Conservation (phyloP, 768 basidiomycete genomes). For the Trametes maxima region DNA sequence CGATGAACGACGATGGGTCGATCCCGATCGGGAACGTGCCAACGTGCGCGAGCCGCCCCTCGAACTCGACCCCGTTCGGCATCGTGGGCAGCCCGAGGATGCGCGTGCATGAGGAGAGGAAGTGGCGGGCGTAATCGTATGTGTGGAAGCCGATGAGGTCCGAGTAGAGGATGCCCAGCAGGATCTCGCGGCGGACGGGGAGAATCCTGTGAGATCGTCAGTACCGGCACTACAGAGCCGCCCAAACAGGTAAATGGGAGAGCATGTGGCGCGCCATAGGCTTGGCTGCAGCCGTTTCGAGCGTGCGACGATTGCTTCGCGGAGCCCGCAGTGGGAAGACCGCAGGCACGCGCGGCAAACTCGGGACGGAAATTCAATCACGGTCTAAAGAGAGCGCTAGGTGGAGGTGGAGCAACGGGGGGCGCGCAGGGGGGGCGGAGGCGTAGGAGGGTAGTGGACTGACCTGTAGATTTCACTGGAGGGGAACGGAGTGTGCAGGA, state of each 20-base stretch:
- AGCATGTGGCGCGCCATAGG: constrained; percentile 4
- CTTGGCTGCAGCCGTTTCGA: constrained; percentile 6
- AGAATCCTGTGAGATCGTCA: constrained; percentile 65
- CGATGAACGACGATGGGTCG: constrained; percentile 87
- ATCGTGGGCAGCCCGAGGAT: constrained; percentile 94
- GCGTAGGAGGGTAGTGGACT: constrained; percentile 31
- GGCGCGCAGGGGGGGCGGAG: neutral
- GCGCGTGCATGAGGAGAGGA: constrained; percentile 96
- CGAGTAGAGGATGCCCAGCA: constrained; percentile 94
- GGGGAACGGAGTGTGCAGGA: constrained; percentile 98
- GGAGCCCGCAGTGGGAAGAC: constrained; percentile 2
- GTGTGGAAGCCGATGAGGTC: constrained; percentile 99
- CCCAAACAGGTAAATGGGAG: neutral
- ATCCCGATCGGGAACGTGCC: constrained; percentile 99
- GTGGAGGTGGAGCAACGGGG: constrained; percentile 7
- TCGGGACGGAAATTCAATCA: constrained; percentile 18
- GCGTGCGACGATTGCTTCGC: constrained; percentile 14
- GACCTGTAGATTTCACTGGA: constrained; percentile 97
- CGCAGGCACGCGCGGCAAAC: constrained; percentile 10
- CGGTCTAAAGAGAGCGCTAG: constrained; percentile 2
- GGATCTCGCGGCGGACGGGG: constrained; percentile 94
- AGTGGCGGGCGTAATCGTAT: constrained; percentile 99
- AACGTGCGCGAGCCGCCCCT: constrained; percentile 92
- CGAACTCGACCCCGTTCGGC: constrained; percentile 98
- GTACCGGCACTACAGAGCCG: neutral